Evolutionary conservation across 495 filamentous ascomycete species (phyloP).

Genomic region (Chaetomium fimeti): DNA sequence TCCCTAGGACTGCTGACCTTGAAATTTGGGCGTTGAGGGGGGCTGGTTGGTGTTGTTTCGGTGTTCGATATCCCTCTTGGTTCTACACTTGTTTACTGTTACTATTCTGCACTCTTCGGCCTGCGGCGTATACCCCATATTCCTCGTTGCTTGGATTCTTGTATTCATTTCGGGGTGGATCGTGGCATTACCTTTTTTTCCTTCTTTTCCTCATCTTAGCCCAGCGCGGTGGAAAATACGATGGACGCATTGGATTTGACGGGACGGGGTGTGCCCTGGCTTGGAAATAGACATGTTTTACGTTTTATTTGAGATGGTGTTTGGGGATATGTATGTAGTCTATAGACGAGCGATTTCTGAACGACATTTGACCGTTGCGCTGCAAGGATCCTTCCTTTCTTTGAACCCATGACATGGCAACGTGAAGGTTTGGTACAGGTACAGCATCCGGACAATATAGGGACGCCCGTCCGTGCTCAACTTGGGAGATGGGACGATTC

Average conservation of each 20-base stretch:
- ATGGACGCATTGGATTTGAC: background rate
- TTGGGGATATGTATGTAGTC: background rate
- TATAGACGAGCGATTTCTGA: background rate
- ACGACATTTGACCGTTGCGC: background rate
- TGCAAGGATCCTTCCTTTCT: background rate
- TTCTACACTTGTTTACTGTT: too few species aligned
- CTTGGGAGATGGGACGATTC: too few species aligned
- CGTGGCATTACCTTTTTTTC: background rate
- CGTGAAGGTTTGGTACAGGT: too few species aligned
- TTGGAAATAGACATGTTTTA: background rate
- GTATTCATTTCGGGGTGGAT: background rate
- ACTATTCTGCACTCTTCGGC: too few species aligned
- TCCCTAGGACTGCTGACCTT: conserved; percentile 3
- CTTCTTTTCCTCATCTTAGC: background rate
- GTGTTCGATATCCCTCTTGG: conserved; percentile 1
- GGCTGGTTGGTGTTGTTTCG: background rate
- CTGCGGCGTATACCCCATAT: background rate
- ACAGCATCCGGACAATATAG: too few species aligned
- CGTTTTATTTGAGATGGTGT: background rate
- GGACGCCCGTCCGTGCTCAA: too few species aligned
- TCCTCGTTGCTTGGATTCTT: background rate
- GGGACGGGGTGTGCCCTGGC: background rate
- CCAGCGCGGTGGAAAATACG: background rate
- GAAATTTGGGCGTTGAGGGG: background rate
- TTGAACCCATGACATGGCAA: too few species aligned